phyloP scores from a whole-genome alignment of 495 filamentous ascomycete species.

The Neurospora sublineolata region DNA sequence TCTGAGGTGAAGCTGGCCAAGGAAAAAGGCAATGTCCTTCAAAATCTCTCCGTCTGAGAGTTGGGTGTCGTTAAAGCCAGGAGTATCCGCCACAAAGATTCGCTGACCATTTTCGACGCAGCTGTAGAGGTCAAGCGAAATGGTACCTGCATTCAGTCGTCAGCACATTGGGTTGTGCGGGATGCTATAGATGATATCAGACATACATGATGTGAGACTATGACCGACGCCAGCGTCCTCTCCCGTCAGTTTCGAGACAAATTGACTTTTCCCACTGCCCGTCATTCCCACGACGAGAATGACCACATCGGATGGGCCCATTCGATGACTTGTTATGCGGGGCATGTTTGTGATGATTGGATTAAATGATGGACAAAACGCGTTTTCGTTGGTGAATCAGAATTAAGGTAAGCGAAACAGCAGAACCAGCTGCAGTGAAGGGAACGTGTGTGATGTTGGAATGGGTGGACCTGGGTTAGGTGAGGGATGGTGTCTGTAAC shows the following conservation, averaged over 20 bases:
- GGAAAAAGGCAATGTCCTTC: conserved; percentile 23
- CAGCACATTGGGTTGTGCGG: neutral
- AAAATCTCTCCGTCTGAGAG: conserved; percentile 29
- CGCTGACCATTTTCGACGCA: conserved; percentile 10
- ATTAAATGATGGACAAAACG: neutral
- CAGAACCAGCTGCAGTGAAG: neutral
- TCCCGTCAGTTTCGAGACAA: conserved; percentile 20
- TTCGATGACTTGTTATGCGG: neutral
- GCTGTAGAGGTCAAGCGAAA: neutral
- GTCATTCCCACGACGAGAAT: conserved; percentile 26
- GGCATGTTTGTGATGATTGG: neutral
- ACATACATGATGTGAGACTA: conserved; percentile 16
- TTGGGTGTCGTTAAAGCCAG: conserved; percentile 35
- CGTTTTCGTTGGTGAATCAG: neutral
- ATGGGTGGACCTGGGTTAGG: neutral
- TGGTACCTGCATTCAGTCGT: neutral
- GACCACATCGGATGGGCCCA: neutral
- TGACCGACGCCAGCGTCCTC: conserved; percentile 13
- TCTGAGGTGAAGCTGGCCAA: conserved; percentile 12
- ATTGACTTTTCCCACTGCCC: conserved; percentile 29
- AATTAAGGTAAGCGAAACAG: neutral
- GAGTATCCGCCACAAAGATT: conserved; percentile 29
- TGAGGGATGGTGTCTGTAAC: neutral
- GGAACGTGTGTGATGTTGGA: neutral
- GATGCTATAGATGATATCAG: neutral